A percentile compares a stretch with the other conserved stretches of the same genome.
phyloP scores from a whole-genome alignment of 768 basidiomycete genomes.

The Boletus fagicola region DNA sequence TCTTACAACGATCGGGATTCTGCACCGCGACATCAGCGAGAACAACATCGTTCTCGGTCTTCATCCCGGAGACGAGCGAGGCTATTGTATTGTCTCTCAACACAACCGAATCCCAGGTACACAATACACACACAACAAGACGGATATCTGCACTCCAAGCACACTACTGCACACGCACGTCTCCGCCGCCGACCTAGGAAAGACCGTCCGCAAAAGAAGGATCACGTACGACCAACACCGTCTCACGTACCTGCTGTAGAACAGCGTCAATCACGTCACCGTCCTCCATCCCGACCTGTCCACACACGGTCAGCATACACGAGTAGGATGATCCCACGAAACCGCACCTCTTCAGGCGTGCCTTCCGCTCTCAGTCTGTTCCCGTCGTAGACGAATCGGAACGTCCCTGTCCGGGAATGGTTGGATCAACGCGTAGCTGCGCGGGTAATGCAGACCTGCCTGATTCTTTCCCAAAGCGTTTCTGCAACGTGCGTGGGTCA shows the following conservation, averaged over 20 bases:
- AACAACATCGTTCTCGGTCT: too few relatives aligned
- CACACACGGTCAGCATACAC: neutral
- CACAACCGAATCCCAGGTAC: neutral
- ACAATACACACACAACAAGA: neutral
- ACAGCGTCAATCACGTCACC: slow-evolving; percentile 61
- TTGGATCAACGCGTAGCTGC: neutral
- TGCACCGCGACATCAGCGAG: too few relatives aligned
- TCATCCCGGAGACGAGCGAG: too few relatives aligned
- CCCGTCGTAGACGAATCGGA: slow-evolving; percentile 61
- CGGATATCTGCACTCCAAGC: neutral
- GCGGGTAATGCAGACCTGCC: slow-evolving; percentile 34
- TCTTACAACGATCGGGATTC: too few relatives aligned
- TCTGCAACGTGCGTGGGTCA: slow-evolving; percentile 34
- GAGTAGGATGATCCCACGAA: neutral
- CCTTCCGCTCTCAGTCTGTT: slow-evolving; percentile 45
- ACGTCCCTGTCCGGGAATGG: slow-evolving; percentile 44
- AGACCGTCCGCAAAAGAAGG: neutral
- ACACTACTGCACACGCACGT: neutral
- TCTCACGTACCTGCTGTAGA: slow-evolving; percentile 49
- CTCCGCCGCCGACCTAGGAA: slow-evolving; percentile 20
- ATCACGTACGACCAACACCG: neutral
- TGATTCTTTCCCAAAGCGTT: slow-evolving; percentile 56
- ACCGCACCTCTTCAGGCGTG: slow-evolving; percentile 53
- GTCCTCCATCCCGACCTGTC: slow-evolving; percentile 57
- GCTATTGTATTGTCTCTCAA: neutral